These are phyloP conservation scores for Filobasidium floriforme DNA, from an alignment of 768 basidiomycete species.

Conservation along the genomic window DNA sequence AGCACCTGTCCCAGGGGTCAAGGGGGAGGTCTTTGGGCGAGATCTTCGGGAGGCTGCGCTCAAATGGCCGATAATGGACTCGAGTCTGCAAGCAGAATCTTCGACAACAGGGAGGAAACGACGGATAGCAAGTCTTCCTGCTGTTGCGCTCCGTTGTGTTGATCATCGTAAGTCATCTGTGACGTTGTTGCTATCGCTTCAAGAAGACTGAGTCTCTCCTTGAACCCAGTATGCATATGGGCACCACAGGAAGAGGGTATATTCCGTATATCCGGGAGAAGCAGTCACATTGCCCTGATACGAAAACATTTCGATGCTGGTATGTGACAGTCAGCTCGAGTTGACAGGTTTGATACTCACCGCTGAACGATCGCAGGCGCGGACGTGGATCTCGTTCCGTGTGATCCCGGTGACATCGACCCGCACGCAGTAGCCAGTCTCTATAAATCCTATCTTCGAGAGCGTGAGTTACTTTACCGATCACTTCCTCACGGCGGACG, in stretches of 20 bases:
- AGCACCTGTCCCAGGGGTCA: background rate
- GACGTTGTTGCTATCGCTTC: too few species aligned
- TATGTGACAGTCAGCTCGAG: constrained; percentile 29
- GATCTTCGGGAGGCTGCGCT: constrained; percentile 32
- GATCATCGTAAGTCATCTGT: constrained; percentile 38
- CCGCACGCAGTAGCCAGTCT: constrained; percentile 88
- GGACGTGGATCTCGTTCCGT: constrained; percentile 73
- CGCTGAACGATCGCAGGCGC: constrained; percentile 52
- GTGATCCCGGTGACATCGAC: constrained; percentile 77
- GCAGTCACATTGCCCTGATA: constrained; percentile 68
- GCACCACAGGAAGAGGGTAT: constrained; percentile 44
- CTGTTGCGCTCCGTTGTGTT: constrained; percentile 36
- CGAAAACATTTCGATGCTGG: constrained; percentile 76
- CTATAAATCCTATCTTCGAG: constrained; percentile 86
- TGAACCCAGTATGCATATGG: constrained; percentile 34
- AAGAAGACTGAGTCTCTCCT: constrained; percentile 10
- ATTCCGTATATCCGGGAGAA: constrained; percentile 69
- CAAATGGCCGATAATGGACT: constrained; percentile 28
- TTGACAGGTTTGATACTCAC: constrained; percentile 8
- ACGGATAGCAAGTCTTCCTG: constrained; percentile 32
- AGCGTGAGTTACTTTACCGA: constrained; percentile 82
- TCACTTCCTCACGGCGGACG: constrained; percentile 55
- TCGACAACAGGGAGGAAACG: constrained; percentile 25
- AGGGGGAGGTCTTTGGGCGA: constrained; percentile 33
- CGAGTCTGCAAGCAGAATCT: background rate